These are phyloP conservation scores for Aristolochia fimbriata DNA, from an alignment of 164 flowering plant species.

Conservation along the genomic window DNA sequence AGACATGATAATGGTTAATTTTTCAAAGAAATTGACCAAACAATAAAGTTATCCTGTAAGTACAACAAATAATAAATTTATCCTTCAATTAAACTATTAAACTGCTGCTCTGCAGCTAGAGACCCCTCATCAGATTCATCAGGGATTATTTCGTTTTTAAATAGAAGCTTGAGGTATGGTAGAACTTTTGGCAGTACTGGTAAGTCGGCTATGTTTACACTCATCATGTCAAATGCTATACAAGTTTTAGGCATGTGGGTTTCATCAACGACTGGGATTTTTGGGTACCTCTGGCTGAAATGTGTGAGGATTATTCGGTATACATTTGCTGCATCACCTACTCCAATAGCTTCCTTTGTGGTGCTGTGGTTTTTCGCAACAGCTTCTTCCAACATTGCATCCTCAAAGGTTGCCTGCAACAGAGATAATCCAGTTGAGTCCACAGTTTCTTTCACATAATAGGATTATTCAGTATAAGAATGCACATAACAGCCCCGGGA, in stretches of 20 bases:
- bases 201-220: constrained; percentile 79
- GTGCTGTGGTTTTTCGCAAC: constrained; percentile 90
- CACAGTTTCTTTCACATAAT: no score
- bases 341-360: constrained; percentile 83
- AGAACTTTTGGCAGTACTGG: constrained; percentile 77
- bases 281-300: constrained; percentile 97
- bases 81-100: background rate
- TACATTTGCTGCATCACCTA: constrained; percentile 64
- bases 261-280: constrained; percentile 82
- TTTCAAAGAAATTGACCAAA: no score
- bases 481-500: no score
- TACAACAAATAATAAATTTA: no score
- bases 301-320: constrained; percentile 86
- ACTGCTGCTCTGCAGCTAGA: background rate
- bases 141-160: constrained; percentile 48
- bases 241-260: constrained; percentile 77
- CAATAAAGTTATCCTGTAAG: no score
- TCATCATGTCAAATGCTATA: constrained; percentile 97
- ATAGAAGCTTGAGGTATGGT: constrained; percentile 74
- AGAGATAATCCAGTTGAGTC: background rate
- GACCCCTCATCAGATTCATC: constrained; percentile 59
- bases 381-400: constrained; percentile 80
- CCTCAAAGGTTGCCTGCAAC: constrained; percentile 96
- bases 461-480: no score
- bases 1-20: no score